Conservation (phyloP, 495 filamentous ascomycete genomes). For the Zalerion maritima region DNA sequence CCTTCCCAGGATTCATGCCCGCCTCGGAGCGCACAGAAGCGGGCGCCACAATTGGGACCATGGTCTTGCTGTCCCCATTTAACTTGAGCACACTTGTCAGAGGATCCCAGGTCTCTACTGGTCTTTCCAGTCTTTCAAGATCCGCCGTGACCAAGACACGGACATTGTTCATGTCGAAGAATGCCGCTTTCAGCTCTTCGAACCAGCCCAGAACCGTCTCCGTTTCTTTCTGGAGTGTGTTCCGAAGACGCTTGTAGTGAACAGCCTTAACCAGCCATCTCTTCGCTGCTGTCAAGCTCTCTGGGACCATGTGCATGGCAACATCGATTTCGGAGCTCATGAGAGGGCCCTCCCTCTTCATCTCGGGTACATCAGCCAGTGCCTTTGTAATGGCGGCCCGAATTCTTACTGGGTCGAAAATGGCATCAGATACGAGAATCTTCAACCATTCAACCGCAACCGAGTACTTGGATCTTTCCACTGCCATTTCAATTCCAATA, state of each 20-base stretch:
- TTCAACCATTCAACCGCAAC: slow-evolving; percentile 72
- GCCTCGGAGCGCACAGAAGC: slow-evolving; percentile 50
- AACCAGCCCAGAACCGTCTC: slow-evolving; percentile 58
- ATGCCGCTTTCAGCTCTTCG: slow-evolving; percentile 53
- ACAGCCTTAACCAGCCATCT: slow-evolving; percentile 76
- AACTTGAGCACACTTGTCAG: slow-evolving; percentile 27
- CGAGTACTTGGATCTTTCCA: slow-evolving; percentile 78
- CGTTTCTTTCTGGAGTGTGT: slow-evolving; percentile 57
- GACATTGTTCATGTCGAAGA: slow-evolving; percentile 71
- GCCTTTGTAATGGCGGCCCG: slow-evolving; percentile 75
- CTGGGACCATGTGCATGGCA: slow-evolving; percentile 60
- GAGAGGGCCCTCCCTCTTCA: slow-evolving; percentile 73
- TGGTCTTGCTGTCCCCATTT: slow-evolving; percentile 8
- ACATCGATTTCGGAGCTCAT: slow-evolving; percentile 64
- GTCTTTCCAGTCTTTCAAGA: slow-evolving; percentile 56
- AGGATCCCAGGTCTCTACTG: slow-evolving; percentile 71
- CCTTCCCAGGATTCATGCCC: slow-evolving; percentile 55
- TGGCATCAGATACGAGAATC: slow-evolving; percentile 69
- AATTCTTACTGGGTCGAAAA: slow-evolving; percentile 72
- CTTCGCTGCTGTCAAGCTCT: slow-evolving; percentile 61
- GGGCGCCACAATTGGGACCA: slow-evolving; percentile 29
- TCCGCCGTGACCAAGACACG: slow-evolving; percentile 74
- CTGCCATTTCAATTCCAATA: slow-evolving; percentile 64
- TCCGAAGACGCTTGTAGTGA: slow-evolving; percentile 72
- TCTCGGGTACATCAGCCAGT: slow-evolving; percentile 81